These are phyloP conservation scores for Hordeum marinum DNA, from an alignment of 176 grass and related monocot species.

Conservation along the genomic window DNA sequence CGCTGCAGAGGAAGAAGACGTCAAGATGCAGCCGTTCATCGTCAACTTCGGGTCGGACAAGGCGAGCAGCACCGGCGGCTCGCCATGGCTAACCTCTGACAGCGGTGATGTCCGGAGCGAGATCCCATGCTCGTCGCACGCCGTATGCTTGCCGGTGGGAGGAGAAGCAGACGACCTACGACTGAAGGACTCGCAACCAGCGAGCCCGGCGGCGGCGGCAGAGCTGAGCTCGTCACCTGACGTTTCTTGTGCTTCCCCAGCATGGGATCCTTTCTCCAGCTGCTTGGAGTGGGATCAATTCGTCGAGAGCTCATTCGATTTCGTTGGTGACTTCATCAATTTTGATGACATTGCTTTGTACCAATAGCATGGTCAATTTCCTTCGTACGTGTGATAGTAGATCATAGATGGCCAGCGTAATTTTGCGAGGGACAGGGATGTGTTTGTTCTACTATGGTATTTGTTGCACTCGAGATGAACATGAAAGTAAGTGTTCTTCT, in stretches of 20 bases:
- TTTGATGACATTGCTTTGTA: neutral
- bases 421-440: neutral
- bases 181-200: neutral
- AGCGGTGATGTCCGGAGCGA: neutral
- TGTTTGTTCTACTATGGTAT: too few species aligned
- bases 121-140: neutral
- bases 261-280: neutral
- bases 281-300: conserved; percentile 5
- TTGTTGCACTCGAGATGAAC: too few species aligned
- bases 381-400: neutral
- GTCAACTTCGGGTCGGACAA: conserved; percentile 34
- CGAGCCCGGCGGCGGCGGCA: neutral
- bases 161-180: neutral
- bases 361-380: neutral
- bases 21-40: neutral
- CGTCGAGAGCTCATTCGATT: neutral
- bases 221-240: neutral
- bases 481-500: too few species aligned
- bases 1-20: neutral
- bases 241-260: neutral
- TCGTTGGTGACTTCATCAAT: neutral
- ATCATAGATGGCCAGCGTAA: neutral
- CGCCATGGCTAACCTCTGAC: neutral
- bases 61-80: neutral
- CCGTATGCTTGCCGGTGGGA: neutral